A percentile compares a stretch with the other conserved stretches of the same genome.
These are phyloP conservation scores for Cryptosporidium sp. DNA, from an alignment of 169 alveolate genomes.

Conservation along the genomic window DNA sequence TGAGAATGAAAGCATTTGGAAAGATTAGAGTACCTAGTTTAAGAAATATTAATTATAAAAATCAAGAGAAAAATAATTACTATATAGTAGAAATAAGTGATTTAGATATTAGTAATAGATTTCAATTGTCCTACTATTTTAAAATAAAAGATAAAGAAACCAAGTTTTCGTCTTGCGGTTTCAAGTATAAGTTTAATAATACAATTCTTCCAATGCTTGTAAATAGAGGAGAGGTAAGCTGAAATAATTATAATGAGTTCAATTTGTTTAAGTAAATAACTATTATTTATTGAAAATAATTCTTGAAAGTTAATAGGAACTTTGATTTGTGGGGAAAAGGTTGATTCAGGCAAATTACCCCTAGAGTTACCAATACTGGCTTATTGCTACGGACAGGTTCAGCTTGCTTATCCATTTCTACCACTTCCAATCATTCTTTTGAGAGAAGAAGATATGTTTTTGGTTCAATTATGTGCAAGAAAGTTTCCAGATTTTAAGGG, in stretches of 20 bases:
- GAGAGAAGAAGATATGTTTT: constrained; percentile 46
- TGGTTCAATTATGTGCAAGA: constrained; percentile 25
- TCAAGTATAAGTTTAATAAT: constrained; percentile 37
- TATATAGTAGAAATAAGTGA: background rate
- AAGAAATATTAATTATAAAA: background rate
- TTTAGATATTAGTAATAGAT: background rate
- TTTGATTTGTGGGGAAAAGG: constrained; percentile 4
- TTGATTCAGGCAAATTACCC: background rate
- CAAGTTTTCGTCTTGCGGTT: constrained; percentile 4
- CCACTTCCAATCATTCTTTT: constrained; percentile 28
- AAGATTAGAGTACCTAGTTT: background rate
- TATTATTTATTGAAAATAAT: background rate
- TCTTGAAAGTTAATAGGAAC: constrained; percentile 24
- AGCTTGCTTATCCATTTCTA: constrained; percentile 45
- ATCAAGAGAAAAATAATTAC: background rate
- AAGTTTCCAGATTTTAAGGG: constrained; percentile 43
- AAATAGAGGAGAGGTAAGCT: constrained; percentile 64
- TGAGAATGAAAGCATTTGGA: constrained; percentile 5
- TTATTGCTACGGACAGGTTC: constrained; percentile 55
- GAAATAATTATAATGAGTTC: no score
- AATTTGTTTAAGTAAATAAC: no score
- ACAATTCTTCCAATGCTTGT: constrained; percentile 37
- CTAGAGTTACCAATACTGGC: constrained; percentile 14
- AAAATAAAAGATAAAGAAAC: background rate
- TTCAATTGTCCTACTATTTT: constrained; percentile 9